Conservation (phyloP, 2,329 filamentous ascomycete genomes). For the Dissoconium aciculare region DNA sequence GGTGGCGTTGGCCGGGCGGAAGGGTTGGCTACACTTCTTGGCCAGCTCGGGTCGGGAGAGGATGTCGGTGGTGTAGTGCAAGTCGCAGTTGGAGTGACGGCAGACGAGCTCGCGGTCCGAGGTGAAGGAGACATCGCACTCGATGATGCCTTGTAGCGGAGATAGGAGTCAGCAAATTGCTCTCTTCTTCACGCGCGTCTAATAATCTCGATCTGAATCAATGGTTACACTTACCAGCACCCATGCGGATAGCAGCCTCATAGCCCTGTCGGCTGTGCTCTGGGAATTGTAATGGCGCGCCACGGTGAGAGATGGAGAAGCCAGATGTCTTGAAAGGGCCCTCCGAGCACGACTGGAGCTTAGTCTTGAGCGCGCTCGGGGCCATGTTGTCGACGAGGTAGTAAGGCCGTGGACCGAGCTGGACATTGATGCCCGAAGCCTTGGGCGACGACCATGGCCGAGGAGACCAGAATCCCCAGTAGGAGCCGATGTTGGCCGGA, state of each 20-base stretch:
- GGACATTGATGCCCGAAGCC: conserved; percentile 26
- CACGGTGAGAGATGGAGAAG: conserved; percentile 48
- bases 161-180: no score
- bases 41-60: conserved; percentile 46
- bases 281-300: conserved; percentile 47
- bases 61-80: conserved; percentile 56
- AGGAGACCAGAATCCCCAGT: no score
- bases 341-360: conserved; percentile 45
- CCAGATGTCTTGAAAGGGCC: conserved; percentile 36
- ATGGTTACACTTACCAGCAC: conserved; percentile 41
- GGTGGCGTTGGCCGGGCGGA: conserved; percentile 31
- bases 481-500: no score
- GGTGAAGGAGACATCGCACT: conserved; percentile 55
- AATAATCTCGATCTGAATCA: no score
- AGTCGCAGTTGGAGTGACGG: conserved; percentile 51
- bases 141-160: conserved; percentile 32
- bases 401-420: conserved; percentile 50
- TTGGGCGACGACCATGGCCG: no score
- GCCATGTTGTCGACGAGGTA: conserved; percentile 51
- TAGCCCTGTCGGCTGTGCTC: conserved; percentile 48
- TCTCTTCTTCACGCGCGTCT: not conserved
- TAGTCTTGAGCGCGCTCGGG: conserved; percentile 42
- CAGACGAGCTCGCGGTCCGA: conserved; percentile 51
- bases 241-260: conserved; percentile 50
- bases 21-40: conserved; percentile 48